Base-by-base conservation (phyloP, 371 early-diverging fungal genomes). In the Basidiobolus heterosporus region DNA sequence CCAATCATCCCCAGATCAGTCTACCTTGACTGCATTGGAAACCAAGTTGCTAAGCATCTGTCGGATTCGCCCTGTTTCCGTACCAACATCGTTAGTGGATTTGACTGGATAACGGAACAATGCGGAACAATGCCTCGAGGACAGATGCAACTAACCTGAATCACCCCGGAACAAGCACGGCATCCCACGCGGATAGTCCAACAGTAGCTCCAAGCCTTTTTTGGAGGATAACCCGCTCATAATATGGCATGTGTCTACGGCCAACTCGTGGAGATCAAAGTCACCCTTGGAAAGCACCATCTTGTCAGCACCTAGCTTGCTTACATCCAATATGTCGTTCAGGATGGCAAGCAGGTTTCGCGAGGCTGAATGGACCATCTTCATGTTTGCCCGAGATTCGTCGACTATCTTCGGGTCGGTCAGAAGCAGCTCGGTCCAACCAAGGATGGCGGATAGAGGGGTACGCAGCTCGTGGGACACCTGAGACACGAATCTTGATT, bases 1-100 rank as follows among this genome's bases (percentile, higher is more conserved):
- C 30, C 3, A 30, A 30, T 9, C 30, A 30, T 5, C 30, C 30
- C 5, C 3, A n/a, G n/a, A n/a, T n/a, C n/a, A 30, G 5, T 9
- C 30, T 30, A 30, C 30, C 30, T 77, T 77, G 57, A 77, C 71
- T 1, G 77, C 77, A 39, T 77, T 77, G 21, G 74, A 72, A 43
- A 72, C 55, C 56, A 69, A 24, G 24, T 69, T 69, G 20, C 64
- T 36, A 13, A 69, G 39, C 36, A 69, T 65, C 46, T 69, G 69
- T 9, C 69, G 64, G 38, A 68, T 52, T 16, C 69, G 16, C 9
- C 30, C 30, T 30, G 30, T 3, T 30, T 30, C 5, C 30, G 5
- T 9, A 30, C 3, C 9, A n/a, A n/a, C n/a, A n/a, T n/a, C n/a
- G n/a, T n/a, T n/a, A n/a, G n/a, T n/a, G n/a, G n/a, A n/a, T n/a